These are phyloP conservation scores for Isoetes taiwanensis DNA, from an alignment of 75 land plant genomes.

Conservation along the genomic window DNA sequence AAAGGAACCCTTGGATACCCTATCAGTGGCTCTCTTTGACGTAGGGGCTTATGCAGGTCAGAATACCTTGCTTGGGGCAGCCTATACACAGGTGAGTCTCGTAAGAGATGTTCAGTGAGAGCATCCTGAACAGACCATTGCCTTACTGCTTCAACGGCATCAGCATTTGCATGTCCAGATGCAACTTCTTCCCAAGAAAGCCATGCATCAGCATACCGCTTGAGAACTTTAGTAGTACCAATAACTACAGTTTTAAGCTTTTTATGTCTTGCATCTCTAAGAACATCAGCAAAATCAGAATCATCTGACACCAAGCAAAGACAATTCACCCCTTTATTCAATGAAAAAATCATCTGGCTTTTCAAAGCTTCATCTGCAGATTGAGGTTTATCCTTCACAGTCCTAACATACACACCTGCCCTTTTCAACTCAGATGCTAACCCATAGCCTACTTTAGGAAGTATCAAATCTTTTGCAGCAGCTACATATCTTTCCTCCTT, in stretches of 20 bases:
- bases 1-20: constrained; percentile 3
- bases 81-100: no score
- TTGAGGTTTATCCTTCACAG: constrained; percentile 79
- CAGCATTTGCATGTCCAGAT: constrained; percentile 33
- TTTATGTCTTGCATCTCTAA: constrained; percentile 39
- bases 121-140: no score
- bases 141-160: constrained; percentile 12
- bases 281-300: constrained; percentile 55
- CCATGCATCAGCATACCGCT: constrained; percentile 52
- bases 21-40: constrained; percentile 10
- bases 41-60: constrained; percentile 7
- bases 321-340: constrained; percentile 54
- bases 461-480: constrained; percentile 37
- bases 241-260: constrained; percentile 63
- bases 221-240: constrained; percentile 44
- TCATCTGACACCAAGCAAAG: constrained; percentile 76
- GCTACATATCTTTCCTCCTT: constrained; percentile 47
- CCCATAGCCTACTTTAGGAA: constrained; percentile 63
- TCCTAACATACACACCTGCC: constrained; percentile 70
- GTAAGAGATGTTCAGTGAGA: no score
- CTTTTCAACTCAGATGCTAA: constrained; percentile 48
- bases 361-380: constrained; percentile 77
- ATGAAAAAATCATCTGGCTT: constrained; percentile 44
- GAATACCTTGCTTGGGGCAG: no score
- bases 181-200: constrained; percentile 57